Percentiles rank a stretch among this genome's conserved stretches.
phyloP scores from a whole-genome alignment of 2,329 filamentous ascomycete genomes.

The Aureobasidium sp. region DNA sequence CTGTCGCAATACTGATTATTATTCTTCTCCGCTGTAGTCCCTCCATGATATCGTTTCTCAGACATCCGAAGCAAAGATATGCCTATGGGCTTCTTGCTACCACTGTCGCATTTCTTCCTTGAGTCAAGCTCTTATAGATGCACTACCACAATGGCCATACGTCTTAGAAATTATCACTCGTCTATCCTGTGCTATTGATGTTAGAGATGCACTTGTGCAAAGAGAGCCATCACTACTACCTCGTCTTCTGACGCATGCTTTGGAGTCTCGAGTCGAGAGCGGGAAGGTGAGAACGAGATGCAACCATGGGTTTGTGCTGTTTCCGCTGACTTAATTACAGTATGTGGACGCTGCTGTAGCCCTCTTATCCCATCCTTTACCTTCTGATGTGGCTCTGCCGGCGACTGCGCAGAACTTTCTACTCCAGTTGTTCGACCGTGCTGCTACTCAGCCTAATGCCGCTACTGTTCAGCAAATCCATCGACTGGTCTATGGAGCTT shows the following conservation, averaged over 20 bases:
- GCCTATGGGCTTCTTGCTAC: conserved; percentile 41
- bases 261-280: conserved; percentile 14
- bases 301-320: not conserved
- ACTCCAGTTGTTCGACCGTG: conserved; percentile 25
- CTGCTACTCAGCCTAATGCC: conserved; percentile 23
- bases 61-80: conserved; percentile 32
- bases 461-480: conserved; percentile 27
- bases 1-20: not conserved
- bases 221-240: conserved; percentile 27
- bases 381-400: conserved; percentile 25
- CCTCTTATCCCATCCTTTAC: conserved; percentile 26
- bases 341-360: conserved; percentile 23
- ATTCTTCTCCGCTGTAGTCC: conserved; percentile 23
- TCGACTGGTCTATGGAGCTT: conserved; percentile 27
- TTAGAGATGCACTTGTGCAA: conserved; percentile 27
- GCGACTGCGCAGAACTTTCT: conserved; percentile 28
- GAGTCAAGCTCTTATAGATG: conserved; percentile 40
- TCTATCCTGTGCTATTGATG: conserved; percentile 35
- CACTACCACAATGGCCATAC: conserved; percentile 45
- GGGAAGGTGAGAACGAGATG: conserved; percentile 1
- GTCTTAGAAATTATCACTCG: conserved; percentile 43
- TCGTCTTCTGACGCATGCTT: conserved; percentile 23
- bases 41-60: conserved; percentile 30
- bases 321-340: conserved; percentile 16
- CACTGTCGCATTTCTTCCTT: conserved; percentile 44